Evolutionary conservation across 2,329 filamentous ascomycete species (phyloP).

Genomic region (Penicillium carneum): DNA sequence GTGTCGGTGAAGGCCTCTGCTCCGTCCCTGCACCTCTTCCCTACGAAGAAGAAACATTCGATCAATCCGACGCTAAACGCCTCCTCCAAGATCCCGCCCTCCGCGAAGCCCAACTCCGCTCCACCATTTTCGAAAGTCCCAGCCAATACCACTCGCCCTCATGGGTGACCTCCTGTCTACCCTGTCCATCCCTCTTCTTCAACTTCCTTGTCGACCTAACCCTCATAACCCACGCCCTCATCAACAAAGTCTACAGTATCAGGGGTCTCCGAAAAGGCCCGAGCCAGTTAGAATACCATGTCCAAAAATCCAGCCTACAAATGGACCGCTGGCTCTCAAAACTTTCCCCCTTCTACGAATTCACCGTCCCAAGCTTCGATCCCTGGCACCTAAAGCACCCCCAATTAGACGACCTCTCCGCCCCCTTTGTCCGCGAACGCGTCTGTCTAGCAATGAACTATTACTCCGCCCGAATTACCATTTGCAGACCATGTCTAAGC

Average conservation of each 20-base stretch:
- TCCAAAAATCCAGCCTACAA: slow-evolving; percentile 41
- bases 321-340: slow-evolving; percentile 49
- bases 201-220: slow-evolving; percentile 48
- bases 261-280: slow-evolving; percentile 43
- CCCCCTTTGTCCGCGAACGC: slow-evolving; percentile 40
- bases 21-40: slow-evolving; percentile 49
- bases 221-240: slow-evolving; percentile 47
- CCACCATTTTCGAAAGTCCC: slow-evolving; percentile 39
- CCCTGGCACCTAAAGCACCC: slow-evolving; percentile 35
- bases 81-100: slow-evolving; percentile 36
- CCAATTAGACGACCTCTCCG: slow-evolving; percentile 22
- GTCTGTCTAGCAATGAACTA: slow-evolving; percentile 51
- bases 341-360: slow-evolving; percentile 45
- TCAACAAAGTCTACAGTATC: slow-evolving; percentile 51
- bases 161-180: slow-evolving; percentile 37
- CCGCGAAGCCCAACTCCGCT: slow-evolving; percentile 36
- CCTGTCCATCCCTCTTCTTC: slow-evolving; percentile 49
- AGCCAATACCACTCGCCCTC: slow-evolving; percentile 15
- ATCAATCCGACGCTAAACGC: slow-evolving; percentile 33
- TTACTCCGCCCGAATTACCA: slow-evolving; percentile 51
- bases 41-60: slow-evolving; percentile 47
- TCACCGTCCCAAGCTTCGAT: slow-evolving; percentile 37
- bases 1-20: slow-evolving; percentile 49
- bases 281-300: slow-evolving; percentile 43
- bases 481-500: slow-evolving; percentile 54